Percentiles rank a stretch among this genome's conserved stretches.
phyloP scores from a whole-genome alignment of 129 eudicot species.

The Flaveria linearis region DNA sequence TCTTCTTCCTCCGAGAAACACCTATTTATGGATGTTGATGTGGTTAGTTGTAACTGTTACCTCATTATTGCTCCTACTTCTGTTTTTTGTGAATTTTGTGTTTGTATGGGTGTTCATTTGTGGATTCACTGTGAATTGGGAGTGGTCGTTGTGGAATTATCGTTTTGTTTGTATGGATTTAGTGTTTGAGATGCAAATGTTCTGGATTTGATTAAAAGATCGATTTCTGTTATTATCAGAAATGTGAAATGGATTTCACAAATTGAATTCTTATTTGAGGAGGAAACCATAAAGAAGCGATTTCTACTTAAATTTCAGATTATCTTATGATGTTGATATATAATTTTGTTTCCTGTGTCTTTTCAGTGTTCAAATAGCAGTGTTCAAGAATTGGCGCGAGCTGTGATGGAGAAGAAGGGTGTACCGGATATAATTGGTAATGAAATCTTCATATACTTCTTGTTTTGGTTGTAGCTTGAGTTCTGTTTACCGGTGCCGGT shows the following conservation, averaged over 20 bases:
- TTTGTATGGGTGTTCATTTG: background rate
- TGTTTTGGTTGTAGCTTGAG: constrained; percentile 3
- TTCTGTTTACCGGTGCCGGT: constrained; percentile 1
- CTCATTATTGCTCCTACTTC: background rate
- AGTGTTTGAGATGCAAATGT: no score
- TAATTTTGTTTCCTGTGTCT: constrained; percentile 1
- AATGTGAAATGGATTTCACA: no score
- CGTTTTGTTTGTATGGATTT: no score
- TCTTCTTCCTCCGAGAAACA: constrained; percentile 51
- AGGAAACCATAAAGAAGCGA: no score
- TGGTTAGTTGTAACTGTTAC: constrained; percentile 39
- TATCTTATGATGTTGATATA: constrained; percentile 13
- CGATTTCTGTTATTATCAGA: no score
- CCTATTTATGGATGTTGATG: constrained; percentile 66
- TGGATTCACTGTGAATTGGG: no score
- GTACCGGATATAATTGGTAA: constrained; percentile 92
- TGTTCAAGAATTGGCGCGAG: constrained; percentile 75
- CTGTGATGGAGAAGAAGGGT: constrained; percentile 77
- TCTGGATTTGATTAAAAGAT: no score
- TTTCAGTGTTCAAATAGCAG: constrained; percentile 68
- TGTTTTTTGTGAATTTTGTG: background rate
- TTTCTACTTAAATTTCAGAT: background rate
- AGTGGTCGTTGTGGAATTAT: no score
- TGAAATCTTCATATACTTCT: background rate
- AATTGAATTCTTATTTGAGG: no score